A percentile compares a stretch with the other conserved stretches of the same genome.
Evolutionary conservation across 2,329 filamentous ascomycete species (phyloP).

Genomic region (Hirsutella rhossiliensis): DNA sequence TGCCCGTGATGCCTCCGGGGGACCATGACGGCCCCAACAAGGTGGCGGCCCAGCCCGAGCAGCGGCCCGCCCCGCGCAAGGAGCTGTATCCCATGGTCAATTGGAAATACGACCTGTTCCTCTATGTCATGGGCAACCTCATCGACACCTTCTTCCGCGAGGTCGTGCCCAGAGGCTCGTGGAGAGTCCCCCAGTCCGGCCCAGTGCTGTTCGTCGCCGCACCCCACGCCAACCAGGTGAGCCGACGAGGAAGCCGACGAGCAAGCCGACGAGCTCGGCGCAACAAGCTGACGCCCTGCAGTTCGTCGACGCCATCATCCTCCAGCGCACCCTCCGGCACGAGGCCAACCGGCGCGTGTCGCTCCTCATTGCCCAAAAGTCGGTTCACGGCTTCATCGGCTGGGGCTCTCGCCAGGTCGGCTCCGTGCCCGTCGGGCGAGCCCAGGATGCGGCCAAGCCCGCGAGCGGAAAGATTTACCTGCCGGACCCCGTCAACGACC

Average conservation of each 20-base stretch:
- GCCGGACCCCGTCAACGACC: constrained; percentile 75
- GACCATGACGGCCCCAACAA: background rate
- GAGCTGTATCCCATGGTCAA: constrained; percentile 58
- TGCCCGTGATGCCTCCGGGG: background rate
- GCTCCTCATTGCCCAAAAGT: constrained; percentile 90
- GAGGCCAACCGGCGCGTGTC: constrained; percentile 83
- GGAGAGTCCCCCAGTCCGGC: constrained; percentile 81
- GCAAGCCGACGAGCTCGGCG: background rate
- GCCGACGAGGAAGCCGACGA: constrained; percentile 10
- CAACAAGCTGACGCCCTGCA: constrained; percentile 20
- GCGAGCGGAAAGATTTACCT: constrained; percentile 75
- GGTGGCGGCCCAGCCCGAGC: background rate
- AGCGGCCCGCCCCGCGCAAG: constrained; percentile 21
- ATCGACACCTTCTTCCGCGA: constrained; percentile 97
- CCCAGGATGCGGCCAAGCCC: constrained; percentile 77
- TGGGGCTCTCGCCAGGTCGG: constrained; percentile 75
- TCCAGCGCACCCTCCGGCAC: constrained; percentile 79
- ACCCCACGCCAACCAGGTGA: constrained; percentile 88
- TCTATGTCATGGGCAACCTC: constrained; percentile 69
- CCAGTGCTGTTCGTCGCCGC: constrained; percentile 93
- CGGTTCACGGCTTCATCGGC: constrained; percentile 87
- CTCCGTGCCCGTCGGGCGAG: constrained; percentile 83
- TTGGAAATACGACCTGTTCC: constrained; percentile 66
- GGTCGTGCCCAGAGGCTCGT: constrained; percentile 86
- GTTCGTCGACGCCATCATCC: constrained; percentile 91